Evolutionary conservation across 1,284 basidiomycete genomes (phyloP).

Genomic region (Melampsora americana): DNA sequence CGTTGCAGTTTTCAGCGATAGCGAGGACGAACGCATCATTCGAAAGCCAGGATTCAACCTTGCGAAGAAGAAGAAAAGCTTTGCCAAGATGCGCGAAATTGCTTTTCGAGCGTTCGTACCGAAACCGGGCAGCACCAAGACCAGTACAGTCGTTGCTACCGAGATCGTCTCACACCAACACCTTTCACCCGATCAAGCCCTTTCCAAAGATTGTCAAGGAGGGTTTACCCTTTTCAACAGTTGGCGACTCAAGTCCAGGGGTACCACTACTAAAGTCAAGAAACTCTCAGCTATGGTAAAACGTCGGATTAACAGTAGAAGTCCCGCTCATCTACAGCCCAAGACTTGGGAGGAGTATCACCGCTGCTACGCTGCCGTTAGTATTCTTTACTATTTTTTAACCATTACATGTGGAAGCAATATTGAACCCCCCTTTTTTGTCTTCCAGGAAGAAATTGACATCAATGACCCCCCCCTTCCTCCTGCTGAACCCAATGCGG

Average conservation of each 20-base stretch:
- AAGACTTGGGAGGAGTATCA: slow-evolving; percentile 49
- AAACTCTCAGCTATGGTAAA: slow-evolving; percentile 32
- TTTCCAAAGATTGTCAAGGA: not conserved
- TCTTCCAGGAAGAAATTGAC: slow-evolving; percentile 4
- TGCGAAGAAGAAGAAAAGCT: slow-evolving; percentile 8
- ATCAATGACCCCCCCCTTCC: slow-evolving; percentile 28
- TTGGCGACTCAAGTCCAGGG: slow-evolving; percentile 32
- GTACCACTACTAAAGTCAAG: slow-evolving; percentile 15
- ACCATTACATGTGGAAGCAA: not conserved
- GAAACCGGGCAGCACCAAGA: slow-evolving; percentile 1
- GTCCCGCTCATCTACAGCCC: slow-evolving; percentile 48
- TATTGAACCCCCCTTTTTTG: not conserved
- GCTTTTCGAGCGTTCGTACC: slow-evolving; percentile 7
- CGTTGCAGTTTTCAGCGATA: slow-evolving; percentile 29
- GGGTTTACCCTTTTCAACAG: slow-evolving; percentile 4
- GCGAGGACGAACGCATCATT: slow-evolving; percentile 12
- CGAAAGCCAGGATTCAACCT: not conserved
- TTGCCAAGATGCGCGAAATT: slow-evolving; percentile 11
- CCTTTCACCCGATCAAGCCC: not conserved
- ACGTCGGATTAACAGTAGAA: slow-evolving; percentile 46
- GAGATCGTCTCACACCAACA: not conserved
- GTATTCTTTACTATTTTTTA: slow-evolving; percentile 15
- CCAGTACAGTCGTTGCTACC: not conserved
- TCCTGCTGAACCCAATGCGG: slow-evolving; percentile 29
- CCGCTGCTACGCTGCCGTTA: slow-evolving; percentile 47